Evolutionary conservation across 1,139 yeast genomes (phyloP).

Genomic region (Eremothecium coryli): DNA sequence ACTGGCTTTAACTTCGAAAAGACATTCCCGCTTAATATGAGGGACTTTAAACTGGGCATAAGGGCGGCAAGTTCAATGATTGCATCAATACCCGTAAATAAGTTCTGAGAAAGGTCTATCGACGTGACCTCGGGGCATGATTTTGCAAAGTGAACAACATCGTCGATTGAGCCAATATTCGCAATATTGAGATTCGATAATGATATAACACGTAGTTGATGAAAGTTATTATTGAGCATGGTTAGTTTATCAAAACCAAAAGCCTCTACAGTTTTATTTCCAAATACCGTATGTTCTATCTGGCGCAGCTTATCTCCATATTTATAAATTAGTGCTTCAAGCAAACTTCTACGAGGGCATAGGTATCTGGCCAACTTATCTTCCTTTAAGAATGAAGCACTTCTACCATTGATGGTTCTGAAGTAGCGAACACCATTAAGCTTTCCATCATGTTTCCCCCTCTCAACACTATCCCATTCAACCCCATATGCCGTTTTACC

Average conservation of each 20-base stretch:
- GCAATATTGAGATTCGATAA: slow-evolving; percentile 36
- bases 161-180: slow-evolving; percentile 14
- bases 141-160: slow-evolving; percentile 3
- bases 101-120: slow-evolving; percentile 57
- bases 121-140: slow-evolving; percentile 26
- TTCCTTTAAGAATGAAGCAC: slow-evolving; percentile 65
- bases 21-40: slow-evolving; percentile 59
- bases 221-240: slow-evolving; percentile 39
- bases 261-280: slow-evolving; percentile 48
- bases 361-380: slow-evolving; percentile 25
- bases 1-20: slow-evolving; percentile 24
- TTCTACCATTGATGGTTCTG: slow-evolving; percentile 20
- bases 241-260: slow-evolving; percentile 57
- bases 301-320: slow-evolving; percentile 34
- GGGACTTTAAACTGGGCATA: slow-evolving; percentile 34
- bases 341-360: slow-evolving; percentile 29
- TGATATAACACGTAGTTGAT: slow-evolving; percentile 40
- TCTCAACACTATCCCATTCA: slow-evolving; percentile 66
- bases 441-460: slow-evolving; percentile 52
- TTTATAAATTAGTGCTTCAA: slow-evolving; percentile 41
- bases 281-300: slow-evolving; percentile 35
- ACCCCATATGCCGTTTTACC: slow-evolving; percentile 53
- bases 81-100: slow-evolving; percentile 38
- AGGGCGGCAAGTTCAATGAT: slow-evolving; percentile 34
- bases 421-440: slow-evolving; percentile 42